Evolutionary conservation across 2,329 filamentous ascomycete species (phyloP).

Genomic region (Pestalotiopsis sp.): DNA sequence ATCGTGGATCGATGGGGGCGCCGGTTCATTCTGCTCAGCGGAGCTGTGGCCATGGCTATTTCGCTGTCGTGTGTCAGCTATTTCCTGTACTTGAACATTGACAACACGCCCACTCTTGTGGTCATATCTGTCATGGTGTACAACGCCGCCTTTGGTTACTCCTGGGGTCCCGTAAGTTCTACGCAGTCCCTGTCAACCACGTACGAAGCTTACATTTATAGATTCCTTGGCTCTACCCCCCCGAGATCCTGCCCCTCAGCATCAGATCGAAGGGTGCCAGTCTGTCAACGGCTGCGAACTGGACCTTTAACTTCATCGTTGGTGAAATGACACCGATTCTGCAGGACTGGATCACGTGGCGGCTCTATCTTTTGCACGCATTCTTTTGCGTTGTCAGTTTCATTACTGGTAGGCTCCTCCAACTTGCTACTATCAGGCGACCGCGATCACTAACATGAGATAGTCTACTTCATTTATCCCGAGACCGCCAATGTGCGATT

Average conservation of each 20-base stretch:
- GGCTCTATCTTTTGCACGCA: slow-evolving; percentile 90
- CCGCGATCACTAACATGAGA: slow-evolving; percentile 19
- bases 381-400: slow-evolving; percentile 97
- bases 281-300: slow-evolving; percentile 94
- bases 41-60: slow-evolving; percentile 86
- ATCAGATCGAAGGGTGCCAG: slow-evolving; percentile 97
- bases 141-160: slow-evolving; percentile 93
- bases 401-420: slow-evolving; percentile 76
- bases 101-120: slow-evolving; percentile 77
- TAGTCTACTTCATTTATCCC: slow-evolving; percentile 96
- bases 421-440: background rate
- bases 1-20: slow-evolving; percentile 91
- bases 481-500: slow-evolving; percentile 94
- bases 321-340: slow-evolving; percentile 93
- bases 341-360: slow-evolving; percentile 91
- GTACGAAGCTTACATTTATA: background rate
- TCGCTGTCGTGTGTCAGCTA: slow-evolving; percentile 91
- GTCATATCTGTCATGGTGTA: slow-evolving; percentile 98
- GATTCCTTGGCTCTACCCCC: slow-evolving; percentile 96
- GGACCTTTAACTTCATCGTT: slow-evolving; percentile 98
- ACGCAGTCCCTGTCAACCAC: background rate
- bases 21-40: slow-evolving; percentile 84
- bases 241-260: slow-evolving; percentile 95
- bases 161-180: slow-evolving; percentile 73
- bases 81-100: slow-evolving; percentile 87